These are phyloP conservation scores for Rhodotorula glutinis DNA, from an alignment of 1,284 basidiomycete genomes.

Conservation along the genomic window DNA sequence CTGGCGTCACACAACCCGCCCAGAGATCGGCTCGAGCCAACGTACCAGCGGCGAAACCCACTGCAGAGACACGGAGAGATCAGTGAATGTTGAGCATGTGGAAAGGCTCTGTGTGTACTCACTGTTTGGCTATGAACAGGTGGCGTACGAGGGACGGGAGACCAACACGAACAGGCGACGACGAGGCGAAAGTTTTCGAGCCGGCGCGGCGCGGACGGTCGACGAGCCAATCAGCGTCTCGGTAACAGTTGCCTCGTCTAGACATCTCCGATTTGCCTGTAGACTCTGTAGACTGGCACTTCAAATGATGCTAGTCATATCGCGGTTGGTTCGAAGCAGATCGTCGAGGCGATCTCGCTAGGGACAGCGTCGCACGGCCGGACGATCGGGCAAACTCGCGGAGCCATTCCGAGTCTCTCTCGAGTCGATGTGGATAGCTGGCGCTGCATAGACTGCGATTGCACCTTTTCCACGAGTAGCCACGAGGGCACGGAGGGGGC, in stretches of 20 bases:
- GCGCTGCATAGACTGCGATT: too few relatives aligned
- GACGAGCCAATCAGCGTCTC: background rate
- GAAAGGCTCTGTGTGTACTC: background rate
- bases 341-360: too few relatives aligned
- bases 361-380: too few relatives aligned
- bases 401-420: too few relatives aligned
- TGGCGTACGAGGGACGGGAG: background rate
- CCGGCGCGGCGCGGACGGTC: background rate
- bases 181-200: background rate
- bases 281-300: background rate
- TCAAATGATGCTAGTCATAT: background rate
- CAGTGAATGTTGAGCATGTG: too few relatives aligned
- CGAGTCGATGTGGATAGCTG: too few relatives aligned
- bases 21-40: too few relatives aligned
- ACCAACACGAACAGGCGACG: background rate
- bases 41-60: constrained; percentile 54
- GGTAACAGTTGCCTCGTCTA: background rate
- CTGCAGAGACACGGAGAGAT: constrained; percentile 45
- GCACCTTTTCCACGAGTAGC: too few relatives aligned
- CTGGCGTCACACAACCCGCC: background rate
- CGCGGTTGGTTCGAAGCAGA: background rate
- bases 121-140: background rate
- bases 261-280: background rate
- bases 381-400: too few relatives aligned
- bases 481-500: too few relatives aligned